Base-by-base conservation (phyloP, 1,284 basidiomycete species). In the Malassezia caprae region DNA sequence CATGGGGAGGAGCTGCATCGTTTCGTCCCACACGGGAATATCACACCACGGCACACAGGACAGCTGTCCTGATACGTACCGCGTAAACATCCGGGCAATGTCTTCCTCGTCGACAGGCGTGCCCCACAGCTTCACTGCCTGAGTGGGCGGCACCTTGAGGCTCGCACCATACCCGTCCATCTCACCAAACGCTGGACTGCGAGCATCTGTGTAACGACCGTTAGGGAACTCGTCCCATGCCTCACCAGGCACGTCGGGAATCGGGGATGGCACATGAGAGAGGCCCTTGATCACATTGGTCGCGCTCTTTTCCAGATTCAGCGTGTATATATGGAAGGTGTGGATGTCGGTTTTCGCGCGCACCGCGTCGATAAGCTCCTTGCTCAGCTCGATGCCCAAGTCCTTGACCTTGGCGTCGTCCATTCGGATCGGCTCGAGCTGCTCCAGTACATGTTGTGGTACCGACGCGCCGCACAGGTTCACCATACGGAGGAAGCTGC, bases 301-400 rank as follows among this genome's bases (percentile, higher is more conserved):
- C 6, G 96, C 86, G 63, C 90, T 94, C 78, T 90, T 93, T 75
- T 99, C 94, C 15, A 99, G 81, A 76, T 99, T 99, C 62, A 99
- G 80, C 4, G 94, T 98, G 76, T 90, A 96, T 63, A 99, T 85
- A 76, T 98, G 91, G 49, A 96, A 85, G 1, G 90, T 90, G 4
- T 80, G 79, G 17, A 96, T 80, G 21, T 81, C 81, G 8, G 82
- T 81, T 52, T 83, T 81, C 40, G 55, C 51, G 78, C 80, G 53
- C 86, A 80, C 72, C 6, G 70, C 69, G 15, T 64, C 76, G 59
- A 94, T 84, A 80, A 87, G 90, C 43, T 83, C 78, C 4, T 86
- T 83, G 2, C 73, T 65, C 23, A 76, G 62, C 32, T 68, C 55
- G 8, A 78, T 69, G 13, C 91, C 91, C 65, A 87, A 91, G 57